A percentile compares a stretch with the other conserved stretches of the same genome.
Evolutionary conservation across 116 monocot species (phyloP).

Genomic region (Thalassia testudinum): DNA sequence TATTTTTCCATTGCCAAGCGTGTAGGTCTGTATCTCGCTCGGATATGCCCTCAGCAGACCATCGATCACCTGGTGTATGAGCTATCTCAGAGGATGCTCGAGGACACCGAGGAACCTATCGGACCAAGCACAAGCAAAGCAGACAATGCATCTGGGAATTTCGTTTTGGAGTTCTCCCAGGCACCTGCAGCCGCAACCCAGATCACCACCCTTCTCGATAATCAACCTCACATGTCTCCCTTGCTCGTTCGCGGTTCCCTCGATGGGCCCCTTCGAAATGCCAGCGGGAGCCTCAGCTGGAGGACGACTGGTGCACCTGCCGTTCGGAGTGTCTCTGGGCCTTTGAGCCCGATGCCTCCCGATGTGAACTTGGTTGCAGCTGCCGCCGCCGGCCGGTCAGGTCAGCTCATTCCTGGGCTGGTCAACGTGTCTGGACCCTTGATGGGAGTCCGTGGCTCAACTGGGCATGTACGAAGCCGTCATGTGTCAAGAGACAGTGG

Average conservation of each 20-base stretch:
- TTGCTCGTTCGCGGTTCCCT: conserved; percentile 88
- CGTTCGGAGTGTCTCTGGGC: conserved; percentile 82
- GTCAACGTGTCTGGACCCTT: conserved; percentile 98
- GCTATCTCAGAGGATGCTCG: conserved; percentile 91
- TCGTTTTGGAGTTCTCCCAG: conserved; percentile 86
- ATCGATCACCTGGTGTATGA: conserved; percentile 95
- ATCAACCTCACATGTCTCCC: conserved; percentile 95
- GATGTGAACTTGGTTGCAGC: conserved; percentile 49
- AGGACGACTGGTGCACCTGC: conserved; percentile 46
- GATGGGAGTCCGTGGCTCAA: conserved; percentile 67
- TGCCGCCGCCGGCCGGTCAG: conserved; percentile 55
- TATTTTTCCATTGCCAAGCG: conserved; percentile 95
- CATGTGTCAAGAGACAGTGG: conserved; percentile 94
- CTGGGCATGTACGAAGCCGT: conserved; percentile 70
- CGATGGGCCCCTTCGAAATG: conserved; percentile 63
- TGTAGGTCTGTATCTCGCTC: conserved; percentile 86
- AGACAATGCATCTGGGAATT: conserved; percentile 47
- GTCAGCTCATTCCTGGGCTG: conserved; percentile 78
- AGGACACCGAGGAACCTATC: conserved; percentile 56
- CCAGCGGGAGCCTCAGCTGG: conserved; percentile 88
- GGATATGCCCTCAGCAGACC: conserved; percentile 93
- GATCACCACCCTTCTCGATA: conserved; percentile 52
- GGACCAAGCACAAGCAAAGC: conserved; percentile 25
- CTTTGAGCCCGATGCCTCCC: conserved; percentile 67
- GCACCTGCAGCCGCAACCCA: conserved; percentile 41